Evolutionary conservation across 2,329 filamentous ascomycete genomes (phyloP).

Genomic region (Fusarium domesticum): DNA sequence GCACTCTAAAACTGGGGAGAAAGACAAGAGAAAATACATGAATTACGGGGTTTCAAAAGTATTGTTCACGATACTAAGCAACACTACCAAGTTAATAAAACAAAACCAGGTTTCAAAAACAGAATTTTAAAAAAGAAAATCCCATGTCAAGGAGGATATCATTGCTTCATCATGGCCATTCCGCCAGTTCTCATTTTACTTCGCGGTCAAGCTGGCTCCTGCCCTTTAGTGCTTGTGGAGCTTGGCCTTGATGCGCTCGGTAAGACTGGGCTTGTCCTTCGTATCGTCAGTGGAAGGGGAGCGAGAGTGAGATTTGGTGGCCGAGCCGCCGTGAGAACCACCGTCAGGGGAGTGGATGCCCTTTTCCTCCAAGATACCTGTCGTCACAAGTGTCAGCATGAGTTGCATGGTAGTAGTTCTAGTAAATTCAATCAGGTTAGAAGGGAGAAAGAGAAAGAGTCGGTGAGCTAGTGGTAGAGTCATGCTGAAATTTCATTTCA

Average conservation of each 20-base stretch:
- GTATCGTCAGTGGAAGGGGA: slow-evolving; percentile 11
- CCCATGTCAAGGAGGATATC: slow-evolving; percentile 8
- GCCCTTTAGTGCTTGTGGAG: slow-evolving; percentile 50
- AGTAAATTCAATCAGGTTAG: no score
- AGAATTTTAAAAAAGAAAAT: neutral
- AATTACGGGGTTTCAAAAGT: no score
- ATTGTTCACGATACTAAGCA: no score
- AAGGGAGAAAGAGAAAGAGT: no score
- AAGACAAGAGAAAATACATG: no score
- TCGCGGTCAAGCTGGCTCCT: neutral
- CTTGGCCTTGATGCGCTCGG: slow-evolving; percentile 68
- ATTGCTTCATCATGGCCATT: slow-evolving; percentile 3
- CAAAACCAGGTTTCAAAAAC: neutral
- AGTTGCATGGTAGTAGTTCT: no score
- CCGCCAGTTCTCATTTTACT: neutral
- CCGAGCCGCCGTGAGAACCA: neutral
- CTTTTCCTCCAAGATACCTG: slow-evolving; percentile 37
- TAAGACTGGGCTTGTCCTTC: slow-evolving; percentile 50
- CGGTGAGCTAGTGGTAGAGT: no score
- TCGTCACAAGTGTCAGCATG: neutral
- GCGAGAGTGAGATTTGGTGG: neutral
- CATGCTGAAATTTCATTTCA: no score
- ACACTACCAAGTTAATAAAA: neutral
- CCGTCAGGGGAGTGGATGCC: slow-evolving; percentile 24
- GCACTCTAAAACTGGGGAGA: no score